Conservation (phyloP, 163 green algal species). For the Scenedesmus sp. region DNA sequence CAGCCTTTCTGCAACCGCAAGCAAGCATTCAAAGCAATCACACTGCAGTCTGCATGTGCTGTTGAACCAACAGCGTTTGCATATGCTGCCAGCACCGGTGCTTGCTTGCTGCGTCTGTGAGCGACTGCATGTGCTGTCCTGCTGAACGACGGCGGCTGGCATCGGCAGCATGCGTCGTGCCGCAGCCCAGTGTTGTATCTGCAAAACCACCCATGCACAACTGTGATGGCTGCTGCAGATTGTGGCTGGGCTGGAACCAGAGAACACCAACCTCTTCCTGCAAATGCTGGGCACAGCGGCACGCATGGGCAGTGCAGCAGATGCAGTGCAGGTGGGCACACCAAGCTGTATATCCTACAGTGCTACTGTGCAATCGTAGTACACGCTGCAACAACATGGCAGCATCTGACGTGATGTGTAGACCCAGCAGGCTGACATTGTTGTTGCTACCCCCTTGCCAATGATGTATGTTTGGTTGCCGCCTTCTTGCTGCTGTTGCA, state of each 20-base stretch:
- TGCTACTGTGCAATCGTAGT: background rate
- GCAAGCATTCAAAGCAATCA: background rate
- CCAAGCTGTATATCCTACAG: too few relatives aligned
- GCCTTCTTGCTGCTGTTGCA: background rate
- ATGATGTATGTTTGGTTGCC: background rate
- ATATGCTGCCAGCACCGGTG: too few relatives aligned
- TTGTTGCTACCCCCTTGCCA: too few relatives aligned
- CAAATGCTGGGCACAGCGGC: constrained; percentile 78
- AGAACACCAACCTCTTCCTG: constrained; percentile 89
- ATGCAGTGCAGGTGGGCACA: constrained; percentile 64
- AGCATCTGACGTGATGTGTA: background rate
- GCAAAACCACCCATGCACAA: too few relatives aligned
- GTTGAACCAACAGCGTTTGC: background rate
- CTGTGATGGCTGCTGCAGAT: constrained; percentile 68
- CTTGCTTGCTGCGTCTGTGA: too few relatives aligned
- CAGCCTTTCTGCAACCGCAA: background rate
- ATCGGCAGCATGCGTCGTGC: too few relatives aligned
- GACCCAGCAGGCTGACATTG: too few relatives aligned
- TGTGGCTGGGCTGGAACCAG: constrained; percentile 86
- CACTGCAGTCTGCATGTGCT: background rate
- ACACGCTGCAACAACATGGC: background rate
- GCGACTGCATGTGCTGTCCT: too few relatives aligned
- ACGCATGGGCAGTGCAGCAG: constrained; percentile 48
- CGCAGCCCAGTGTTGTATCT: too few relatives aligned
- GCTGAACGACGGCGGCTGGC: too few relatives aligned